Base-by-base conservation (phyloP, 2,329 filamentous ascomycete species). In the Trichophyton verrucosum region DNA sequence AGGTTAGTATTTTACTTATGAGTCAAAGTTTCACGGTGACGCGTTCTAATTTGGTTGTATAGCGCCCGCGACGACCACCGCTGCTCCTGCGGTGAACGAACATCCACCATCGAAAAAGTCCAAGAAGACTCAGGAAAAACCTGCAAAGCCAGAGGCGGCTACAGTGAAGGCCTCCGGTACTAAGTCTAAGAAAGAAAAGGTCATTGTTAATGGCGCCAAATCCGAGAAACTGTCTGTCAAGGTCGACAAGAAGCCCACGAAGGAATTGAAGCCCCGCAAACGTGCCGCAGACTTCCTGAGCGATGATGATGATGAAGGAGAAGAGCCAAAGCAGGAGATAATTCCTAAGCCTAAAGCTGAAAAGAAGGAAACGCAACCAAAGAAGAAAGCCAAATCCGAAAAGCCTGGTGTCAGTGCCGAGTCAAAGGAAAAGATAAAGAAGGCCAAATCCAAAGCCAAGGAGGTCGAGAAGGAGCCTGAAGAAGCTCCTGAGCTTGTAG, bases 31-130 rank as follows among this genome's bases (percentile, higher is more conserved):
- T 55, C 56, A 36, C 30, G 6, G 9, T 27, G 17, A 36, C 51
- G 3, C 15, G 51, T 55, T 55, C 27, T 55, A 36, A 55, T 27
- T 15, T 9, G 13, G 8, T 55, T 15, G 3, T 36, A 36, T 27
- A 55, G 51, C 51, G 51, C 27, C 51, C 6, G 51, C 27, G 61
- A 64, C 65, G 59, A 63, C 67, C 72, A 72, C 73, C 66, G 72
- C 75, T 36, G 68, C 72, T 58, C 70, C 71, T 49, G 68, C 70
- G 56, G 73, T 69, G 60, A 72, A 70, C 63, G 79, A 81, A 15
- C 57, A 49, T 58, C 66, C 74, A 24, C 81, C 81, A 46, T 80
- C 81, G 9, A 79, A 79, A 61, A 88, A 87, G 69, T 83, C 84
- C 27, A 87, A 86, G 69, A 77, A 77, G 65, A 72, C 70, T 64